Base-by-base conservation (phyloP, 2,329 filamentous ascomycete genomes). In the Aspergillus texensis region DNA sequence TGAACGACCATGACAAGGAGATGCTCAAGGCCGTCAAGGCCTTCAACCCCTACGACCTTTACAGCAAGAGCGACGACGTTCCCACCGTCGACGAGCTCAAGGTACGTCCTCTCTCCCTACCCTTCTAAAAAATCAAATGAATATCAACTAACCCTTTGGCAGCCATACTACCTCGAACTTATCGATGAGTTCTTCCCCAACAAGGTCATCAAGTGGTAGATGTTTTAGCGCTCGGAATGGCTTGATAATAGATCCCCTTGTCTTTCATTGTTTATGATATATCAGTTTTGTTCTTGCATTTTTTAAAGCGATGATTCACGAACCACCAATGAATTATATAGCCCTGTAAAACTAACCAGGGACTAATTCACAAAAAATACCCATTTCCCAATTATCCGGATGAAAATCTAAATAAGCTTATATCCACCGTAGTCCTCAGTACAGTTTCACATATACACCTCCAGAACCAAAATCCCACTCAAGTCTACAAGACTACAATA, bases 41-140 rank as follows among this genome's bases (percentile, higher is more conserved):
- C 0, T 96, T 97, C 80, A 96, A 96, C 77, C 92, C 93, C 0
- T 97, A 96, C 72, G 93, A 96, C 75, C 75, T 96, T 58, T 96
- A 96, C 82, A 94, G 91, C 82, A 96, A 96, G 88, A 93, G 89
- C 70, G 93, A 96, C 72, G 91, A 88, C 28, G 84, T 93, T 26
- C 93, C 92, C 1, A 89, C 86, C 62, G 86, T 89, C 0, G 90
- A 93, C 73, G 87, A 91, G 71, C 82, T 96, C 62, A 96, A 94
- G 85, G 85, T 86, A 71, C 68, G 80, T 71, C 36, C 21, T 16
- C 8, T 24, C 26, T 19, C 58, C 11, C 14, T 45, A 30, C 6
- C 26, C 19, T 11, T 19, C 6, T n/a, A 19, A 6, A 4, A 8
- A 3, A 4, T 4, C 2, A n/a, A 26, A 32, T 16, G 45, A 32